Percentiles rank a stretch among this genome's conserved stretches.
phyloP scores from a whole-genome alignment of 169 alveolate species.

The Miamiensis avidus region DNA sequence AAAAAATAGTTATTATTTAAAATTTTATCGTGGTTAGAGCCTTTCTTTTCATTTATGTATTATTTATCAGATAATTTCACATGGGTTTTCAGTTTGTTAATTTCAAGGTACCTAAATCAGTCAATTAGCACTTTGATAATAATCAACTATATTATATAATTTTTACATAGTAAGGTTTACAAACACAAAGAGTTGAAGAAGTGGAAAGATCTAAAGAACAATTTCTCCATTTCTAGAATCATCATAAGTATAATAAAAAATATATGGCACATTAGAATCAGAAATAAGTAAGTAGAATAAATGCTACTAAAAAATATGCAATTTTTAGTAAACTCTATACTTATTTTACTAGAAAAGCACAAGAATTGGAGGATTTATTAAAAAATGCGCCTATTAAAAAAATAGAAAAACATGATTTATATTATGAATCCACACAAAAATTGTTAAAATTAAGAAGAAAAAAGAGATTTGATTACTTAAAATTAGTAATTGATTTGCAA shows the following conservation, averaged over 20 bases:
- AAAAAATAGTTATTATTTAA: constrained; percentile 20
- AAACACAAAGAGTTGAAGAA: constrained; percentile 3
- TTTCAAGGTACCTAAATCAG: background rate
- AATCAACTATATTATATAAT: background rate
- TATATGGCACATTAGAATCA: constrained; percentile 14
- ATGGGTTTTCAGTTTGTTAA: background rate
- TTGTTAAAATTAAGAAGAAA: constrained; percentile 6
- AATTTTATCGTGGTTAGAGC: background rate
- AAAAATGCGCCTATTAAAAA: background rate
- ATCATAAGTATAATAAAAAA: background rate
- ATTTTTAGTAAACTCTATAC: too few species aligned
- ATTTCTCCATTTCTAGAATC: constrained; percentile 4
- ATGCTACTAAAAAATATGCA: too few species aligned
- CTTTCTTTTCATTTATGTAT: constrained; percentile 19
- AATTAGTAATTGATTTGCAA: constrained; percentile 2
- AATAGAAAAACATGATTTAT: background rate
- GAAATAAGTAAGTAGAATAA: constrained; percentile 21
- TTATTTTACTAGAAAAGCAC: background rate
- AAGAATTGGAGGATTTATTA: background rate
- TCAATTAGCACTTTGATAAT: background rate
- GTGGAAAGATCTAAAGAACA: constrained; percentile 18
- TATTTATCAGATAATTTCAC: constrained; percentile 16
- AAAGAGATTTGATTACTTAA: constrained; percentile 17
- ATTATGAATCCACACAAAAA: background rate
- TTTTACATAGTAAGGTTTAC: constrained; percentile 1